These are phyloP conservation scores for Lentinula aciculospora DNA, from an alignment of 768 basidiomycete genomes.

Conservation along the genomic window DNA sequence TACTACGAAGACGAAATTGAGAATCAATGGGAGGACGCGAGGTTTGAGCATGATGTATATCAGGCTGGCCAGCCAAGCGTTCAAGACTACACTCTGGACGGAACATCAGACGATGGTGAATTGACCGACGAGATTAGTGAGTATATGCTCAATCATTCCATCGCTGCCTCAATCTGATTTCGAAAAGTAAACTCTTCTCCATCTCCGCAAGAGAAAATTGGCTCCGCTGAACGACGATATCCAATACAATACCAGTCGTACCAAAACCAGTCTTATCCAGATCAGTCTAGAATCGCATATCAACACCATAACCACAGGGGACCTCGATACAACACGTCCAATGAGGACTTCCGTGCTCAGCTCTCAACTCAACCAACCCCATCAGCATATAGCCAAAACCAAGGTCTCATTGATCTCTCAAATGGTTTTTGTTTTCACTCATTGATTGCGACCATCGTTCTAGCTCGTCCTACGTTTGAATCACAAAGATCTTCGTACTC, in stretches of 20 bases:
- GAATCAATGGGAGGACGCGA: neutral
- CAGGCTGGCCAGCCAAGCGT: neutral
- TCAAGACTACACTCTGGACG: conserved; percentile 10
- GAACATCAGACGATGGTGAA: conserved; percentile 20
- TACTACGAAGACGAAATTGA: neutral
- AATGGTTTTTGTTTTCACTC: neutral
- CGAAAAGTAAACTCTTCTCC: conserved; percentile 25
- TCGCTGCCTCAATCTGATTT: neutral
- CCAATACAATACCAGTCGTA: neutral
- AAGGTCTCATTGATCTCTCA: neutral
- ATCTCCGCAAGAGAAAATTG: conserved; percentile 25
- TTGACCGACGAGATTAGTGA: conserved; percentile 25
- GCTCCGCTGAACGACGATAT: neutral
- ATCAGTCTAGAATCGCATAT: neutral
- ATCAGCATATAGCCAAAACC: neutral
- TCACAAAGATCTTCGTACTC: neutral
- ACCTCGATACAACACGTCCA: neutral
- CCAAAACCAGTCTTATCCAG: neutral
- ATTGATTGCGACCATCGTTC: neutral
- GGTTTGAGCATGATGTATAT: neutral
- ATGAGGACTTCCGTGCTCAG: neutral
- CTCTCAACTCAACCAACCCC: neutral
- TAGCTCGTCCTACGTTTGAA: neutral
- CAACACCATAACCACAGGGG: neutral
- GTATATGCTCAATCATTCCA: conserved; percentile 25